A percentile compares a stretch with the other conserved stretches of the same genome.
Evolutionary conservation across 257 asterid genomes (phyloP).

Genomic region (Capsicum pubescens): DNA sequence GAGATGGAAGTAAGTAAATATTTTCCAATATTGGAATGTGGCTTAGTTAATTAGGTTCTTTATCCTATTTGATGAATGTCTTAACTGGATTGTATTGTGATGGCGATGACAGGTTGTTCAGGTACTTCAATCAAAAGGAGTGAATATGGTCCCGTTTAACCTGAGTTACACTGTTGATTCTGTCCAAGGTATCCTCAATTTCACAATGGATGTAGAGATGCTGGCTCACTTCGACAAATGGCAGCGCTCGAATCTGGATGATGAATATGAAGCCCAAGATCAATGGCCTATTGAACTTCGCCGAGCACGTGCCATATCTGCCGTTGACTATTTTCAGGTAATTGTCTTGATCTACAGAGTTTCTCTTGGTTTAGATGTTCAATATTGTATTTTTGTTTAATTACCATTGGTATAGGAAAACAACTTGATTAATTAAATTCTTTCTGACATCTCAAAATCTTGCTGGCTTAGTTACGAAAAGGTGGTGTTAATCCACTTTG

Average conservation of each 20-base stretch:
- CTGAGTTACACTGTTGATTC: conserved; percentile 81
- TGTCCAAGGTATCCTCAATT: conserved; percentile 90
- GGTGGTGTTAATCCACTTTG: conserved; percentile 15
- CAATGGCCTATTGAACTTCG: conserved; percentile 98
- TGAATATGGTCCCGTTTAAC: conserved; percentile 77
- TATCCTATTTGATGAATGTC: conserved; percentile 21
- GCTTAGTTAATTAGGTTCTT: conserved; percentile 4
- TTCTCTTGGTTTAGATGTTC: conserved; percentile 1
- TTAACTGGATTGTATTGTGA: conserved; percentile 23
- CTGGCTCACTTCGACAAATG: conserved; percentile 94
- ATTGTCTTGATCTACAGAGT: conserved; percentile 1
- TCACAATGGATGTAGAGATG: conserved; percentile 96
- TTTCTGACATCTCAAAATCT: conserved; percentile 14
- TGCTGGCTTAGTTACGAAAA: not conserved
- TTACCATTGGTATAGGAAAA: not conserved
- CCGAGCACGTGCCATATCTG: conserved; percentile 86
- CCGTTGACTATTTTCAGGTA: conserved; percentile 93
- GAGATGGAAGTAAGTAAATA: conserved; percentile 74
- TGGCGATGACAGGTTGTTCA: conserved; percentile 58
- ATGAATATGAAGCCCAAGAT: conserved; percentile 88
- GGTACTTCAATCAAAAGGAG: conserved; percentile 74
- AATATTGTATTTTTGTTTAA: not conserved
- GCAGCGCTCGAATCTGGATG: conserved; percentile 82
- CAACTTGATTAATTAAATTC: not conserved
- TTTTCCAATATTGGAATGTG: conserved; percentile 1